A percentile compares a stretch with the other conserved stretches of the same genome.
These are phyloP conservation scores for Diutina rugosa DNA, from an alignment of 1,139 yeast genomes.

Conservation along the genomic window DNA sequence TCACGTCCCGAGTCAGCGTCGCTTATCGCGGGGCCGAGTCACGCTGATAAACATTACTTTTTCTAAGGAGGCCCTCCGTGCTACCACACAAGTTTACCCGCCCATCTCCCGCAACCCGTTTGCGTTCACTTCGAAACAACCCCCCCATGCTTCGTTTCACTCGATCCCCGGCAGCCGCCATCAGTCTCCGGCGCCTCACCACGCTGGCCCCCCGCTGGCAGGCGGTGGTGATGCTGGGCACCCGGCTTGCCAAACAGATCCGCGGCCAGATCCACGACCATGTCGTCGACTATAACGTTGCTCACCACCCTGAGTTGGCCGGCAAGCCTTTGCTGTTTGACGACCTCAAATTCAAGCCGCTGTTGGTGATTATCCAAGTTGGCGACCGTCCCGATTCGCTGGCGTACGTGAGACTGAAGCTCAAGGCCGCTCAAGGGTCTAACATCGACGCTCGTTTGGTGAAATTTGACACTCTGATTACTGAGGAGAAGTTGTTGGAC, in stretches of 20 bases:
- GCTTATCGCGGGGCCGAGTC: background rate
- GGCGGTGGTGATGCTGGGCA: conserved; percentile 33
- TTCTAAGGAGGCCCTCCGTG: background rate
- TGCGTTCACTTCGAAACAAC: background rate
- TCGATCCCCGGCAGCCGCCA: background rate
- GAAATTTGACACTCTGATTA: conserved; percentile 41
- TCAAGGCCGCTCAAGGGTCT: conserved; percentile 60
- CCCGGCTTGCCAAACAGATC: conserved; percentile 27
- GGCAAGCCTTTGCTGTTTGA: conserved; percentile 13
- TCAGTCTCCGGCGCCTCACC: background rate
- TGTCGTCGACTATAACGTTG: conserved; percentile 25
- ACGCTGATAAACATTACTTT: background rate
- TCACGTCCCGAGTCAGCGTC: background rate
- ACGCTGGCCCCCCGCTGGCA: conserved; percentile 7
- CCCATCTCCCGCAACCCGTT: background rate
- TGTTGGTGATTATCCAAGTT: conserved; percentile 58
- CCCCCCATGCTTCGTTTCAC: background rate
- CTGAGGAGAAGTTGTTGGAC: conserved; percentile 34
- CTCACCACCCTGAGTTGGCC: conserved; percentile 11
- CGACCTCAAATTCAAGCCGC: conserved; percentile 39
- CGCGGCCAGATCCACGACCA: conserved; percentile 26
- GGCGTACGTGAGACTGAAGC: conserved; percentile 63
- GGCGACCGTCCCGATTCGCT: conserved; percentile 70
- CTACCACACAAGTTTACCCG: background rate
- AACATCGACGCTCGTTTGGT: conserved; percentile 48